These are phyloP conservation scores for Basidioascus undulatus DNA, from an alignment of 768 basidiomycete genomes.

Conservation along the genomic window DNA sequence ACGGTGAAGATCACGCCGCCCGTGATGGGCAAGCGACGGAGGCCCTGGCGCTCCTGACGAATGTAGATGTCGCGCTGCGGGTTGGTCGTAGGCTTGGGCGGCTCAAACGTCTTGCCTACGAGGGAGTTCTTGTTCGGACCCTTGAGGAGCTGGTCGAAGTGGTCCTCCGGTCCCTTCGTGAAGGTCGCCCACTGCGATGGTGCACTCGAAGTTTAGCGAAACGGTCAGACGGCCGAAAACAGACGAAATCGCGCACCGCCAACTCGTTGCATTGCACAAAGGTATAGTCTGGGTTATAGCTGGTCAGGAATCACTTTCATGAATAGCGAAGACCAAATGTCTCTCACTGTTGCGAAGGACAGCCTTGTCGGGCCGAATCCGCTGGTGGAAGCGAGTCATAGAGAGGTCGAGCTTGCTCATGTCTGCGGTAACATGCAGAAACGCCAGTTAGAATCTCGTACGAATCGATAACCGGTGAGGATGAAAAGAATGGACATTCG, in stretches of 20 bases:
- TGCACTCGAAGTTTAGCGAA: no score
- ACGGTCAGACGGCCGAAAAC: no score
- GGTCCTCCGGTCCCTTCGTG: constrained; percentile 34
- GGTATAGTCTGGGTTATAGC: no score
- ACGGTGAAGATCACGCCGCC: constrained; percentile 46
- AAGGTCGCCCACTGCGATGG: no score
- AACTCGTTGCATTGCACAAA: no score
- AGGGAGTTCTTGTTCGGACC: no score
- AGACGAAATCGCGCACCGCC: no score
- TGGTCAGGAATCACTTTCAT: no score
- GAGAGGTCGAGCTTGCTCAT: constrained; percentile 35
- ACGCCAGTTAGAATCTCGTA: not conserved
- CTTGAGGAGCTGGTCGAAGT: constrained; percentile 14
- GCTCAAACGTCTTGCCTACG: not conserved
- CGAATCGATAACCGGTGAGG: no score
- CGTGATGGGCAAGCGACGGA: constrained; percentile 34
- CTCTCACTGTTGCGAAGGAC: constrained; percentile 48
- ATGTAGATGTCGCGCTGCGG: constrained; percentile 23
- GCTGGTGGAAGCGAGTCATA: constrained; percentile 42
- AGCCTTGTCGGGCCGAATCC: constrained; percentile 38
- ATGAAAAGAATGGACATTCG: no score
- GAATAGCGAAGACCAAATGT: no score
- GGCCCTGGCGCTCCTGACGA: constrained; percentile 38
- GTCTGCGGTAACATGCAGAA: constrained; percentile 20
- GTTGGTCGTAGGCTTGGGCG: not conserved